These are phyloP conservation scores for Lithocarpus polystachyus DNA, from an alignment of 306 rosid species.

Conservation along the genomic window DNA sequence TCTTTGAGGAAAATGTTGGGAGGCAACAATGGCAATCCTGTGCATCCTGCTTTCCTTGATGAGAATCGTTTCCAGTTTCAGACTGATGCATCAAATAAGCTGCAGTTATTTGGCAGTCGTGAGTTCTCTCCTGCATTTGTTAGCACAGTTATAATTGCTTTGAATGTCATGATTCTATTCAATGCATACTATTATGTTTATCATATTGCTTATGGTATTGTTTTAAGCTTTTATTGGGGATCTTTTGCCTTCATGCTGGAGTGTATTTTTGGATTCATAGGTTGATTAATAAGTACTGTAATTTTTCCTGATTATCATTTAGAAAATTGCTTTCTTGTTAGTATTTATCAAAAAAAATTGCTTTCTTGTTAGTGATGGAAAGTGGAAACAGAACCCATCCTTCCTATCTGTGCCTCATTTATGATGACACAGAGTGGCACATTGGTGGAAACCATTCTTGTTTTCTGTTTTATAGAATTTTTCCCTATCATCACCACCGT, in stretches of 20 bases:
- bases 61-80: conserved; percentile 57
- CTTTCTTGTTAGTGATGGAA: conserved; percentile 2
- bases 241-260: neutral
- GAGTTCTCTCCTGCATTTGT: conserved; percentile 35
- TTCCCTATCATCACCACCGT: neutral
- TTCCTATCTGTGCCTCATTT: neutral
- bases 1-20: conserved; percentile 58
- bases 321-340: neutral
- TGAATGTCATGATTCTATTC: neutral
- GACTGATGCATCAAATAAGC: conserved; percentile 62
- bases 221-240: neutral
- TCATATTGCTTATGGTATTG: conserved; percentile 4
- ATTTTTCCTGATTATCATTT: neutral
- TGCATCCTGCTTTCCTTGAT: conserved; percentile 72
- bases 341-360: no score
- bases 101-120: conserved; percentile 81
- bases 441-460: neutral
- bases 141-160: neutral
- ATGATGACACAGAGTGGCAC: neutral
- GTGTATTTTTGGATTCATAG: conserved; percentile 12
- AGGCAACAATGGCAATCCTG: conserved; percentile 59
- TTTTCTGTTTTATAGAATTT: neutral
- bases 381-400: neutral
- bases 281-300: conserved; percentile 3
- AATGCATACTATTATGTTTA: neutral